Conservation (phyloP, 495 filamentous ascomycete species). For the Apiosordaria backusii region DNA sequence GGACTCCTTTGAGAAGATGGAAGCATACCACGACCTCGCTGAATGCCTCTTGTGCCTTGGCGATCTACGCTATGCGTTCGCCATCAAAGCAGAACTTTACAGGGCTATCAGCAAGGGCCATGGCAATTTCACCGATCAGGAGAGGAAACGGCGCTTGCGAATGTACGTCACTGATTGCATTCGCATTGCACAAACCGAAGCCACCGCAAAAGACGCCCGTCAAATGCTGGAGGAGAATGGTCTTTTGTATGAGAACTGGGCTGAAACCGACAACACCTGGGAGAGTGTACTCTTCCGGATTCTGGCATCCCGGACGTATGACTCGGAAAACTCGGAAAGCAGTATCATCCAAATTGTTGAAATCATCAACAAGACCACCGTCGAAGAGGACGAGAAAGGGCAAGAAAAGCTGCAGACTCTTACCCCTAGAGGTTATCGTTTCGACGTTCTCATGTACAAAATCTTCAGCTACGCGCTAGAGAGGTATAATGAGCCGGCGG, state of each 20-base stretch:
- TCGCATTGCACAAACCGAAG: slow-evolving; percentile 12
- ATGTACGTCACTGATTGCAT: slow-evolving; percentile 6
- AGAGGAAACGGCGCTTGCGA: slow-evolving; percentile 3
- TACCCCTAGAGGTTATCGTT: neutral
- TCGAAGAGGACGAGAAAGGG: neutral
- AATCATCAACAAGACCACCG: neutral
- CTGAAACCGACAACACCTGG: neutral
- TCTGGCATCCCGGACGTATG: slow-evolving; percentile 9
- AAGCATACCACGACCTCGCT: neutral
- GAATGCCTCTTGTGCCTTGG: slow-evolving; percentile 17
- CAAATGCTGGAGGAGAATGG: neutral
- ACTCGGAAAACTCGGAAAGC: neutral
- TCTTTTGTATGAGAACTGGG: neutral
- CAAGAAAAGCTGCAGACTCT: slow-evolving; percentile 7
- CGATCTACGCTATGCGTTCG: slow-evolving; percentile 12
- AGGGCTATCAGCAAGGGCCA: neutral
- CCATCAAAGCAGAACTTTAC: slow-evolving; percentile 4
- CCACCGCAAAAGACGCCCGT: slow-evolving; percentile 9
- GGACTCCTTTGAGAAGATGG: neutral
- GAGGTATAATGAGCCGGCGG: slow-evolving; percentile 15
- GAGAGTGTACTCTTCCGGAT: slow-evolving; percentile 3
- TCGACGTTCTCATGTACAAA: slow-evolving; percentile 19
- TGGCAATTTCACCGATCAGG: slow-evolving; percentile 6
- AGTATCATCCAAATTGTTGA: slow-evolving; percentile 11
- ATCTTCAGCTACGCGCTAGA: slow-evolving; percentile 14